A percentile compares a stretch with the other conserved stretches of the same genome.
Evolutionary conservation across 2,329 filamentous ascomycete species (phyloP).

Genomic region (Xylariaceae sp.): DNA sequence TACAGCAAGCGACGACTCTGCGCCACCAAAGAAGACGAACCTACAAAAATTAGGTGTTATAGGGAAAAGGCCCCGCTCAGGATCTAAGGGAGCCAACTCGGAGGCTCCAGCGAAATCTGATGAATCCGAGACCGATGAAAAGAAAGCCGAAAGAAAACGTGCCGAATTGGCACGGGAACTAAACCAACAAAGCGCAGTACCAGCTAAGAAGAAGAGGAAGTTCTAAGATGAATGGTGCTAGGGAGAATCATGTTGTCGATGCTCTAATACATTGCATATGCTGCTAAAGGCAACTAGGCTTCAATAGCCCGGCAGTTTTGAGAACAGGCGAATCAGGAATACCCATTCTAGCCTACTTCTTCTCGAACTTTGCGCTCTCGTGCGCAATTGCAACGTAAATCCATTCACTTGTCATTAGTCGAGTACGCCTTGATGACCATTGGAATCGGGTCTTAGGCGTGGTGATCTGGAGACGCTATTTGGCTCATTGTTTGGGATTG

Average conservation of each 20-base stretch:
- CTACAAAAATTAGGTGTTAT: slow-evolving; percentile 27
- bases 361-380: too few relatives aligned
- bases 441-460: too few relatives aligned
- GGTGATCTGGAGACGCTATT: too few relatives aligned
- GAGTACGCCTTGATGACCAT: too few relatives aligned
- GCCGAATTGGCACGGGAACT: slow-evolving; percentile 50
- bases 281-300: too few relatives aligned
- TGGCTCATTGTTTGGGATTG: too few relatives aligned
- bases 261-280: too few relatives aligned
- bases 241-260: not conserved
- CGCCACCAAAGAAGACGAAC: slow-evolving; percentile 17
- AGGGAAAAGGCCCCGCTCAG: slow-evolving; percentile 20
- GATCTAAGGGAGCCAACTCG: slow-evolving; percentile 20
- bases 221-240: slow-evolving; percentile 39
- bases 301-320: too few relatives aligned
- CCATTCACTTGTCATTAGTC: too few relatives aligned
- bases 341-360: too few relatives aligned
- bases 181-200: slow-evolving; percentile 46
- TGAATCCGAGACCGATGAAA: slow-evolving; percentile 30
- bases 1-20: slow-evolving; percentile 4
- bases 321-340: too few relatives aligned
- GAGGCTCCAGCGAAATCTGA: slow-evolving; percentile 17
- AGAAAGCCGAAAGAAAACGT: slow-evolving; percentile 46
- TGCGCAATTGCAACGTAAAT: too few relatives aligned
- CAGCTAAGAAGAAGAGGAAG: slow-evolving; percentile 53